phyloP scores from a whole-genome alignment of 495 filamentous ascomycete species.

The Staphylotrichum tortipilum region DNA sequence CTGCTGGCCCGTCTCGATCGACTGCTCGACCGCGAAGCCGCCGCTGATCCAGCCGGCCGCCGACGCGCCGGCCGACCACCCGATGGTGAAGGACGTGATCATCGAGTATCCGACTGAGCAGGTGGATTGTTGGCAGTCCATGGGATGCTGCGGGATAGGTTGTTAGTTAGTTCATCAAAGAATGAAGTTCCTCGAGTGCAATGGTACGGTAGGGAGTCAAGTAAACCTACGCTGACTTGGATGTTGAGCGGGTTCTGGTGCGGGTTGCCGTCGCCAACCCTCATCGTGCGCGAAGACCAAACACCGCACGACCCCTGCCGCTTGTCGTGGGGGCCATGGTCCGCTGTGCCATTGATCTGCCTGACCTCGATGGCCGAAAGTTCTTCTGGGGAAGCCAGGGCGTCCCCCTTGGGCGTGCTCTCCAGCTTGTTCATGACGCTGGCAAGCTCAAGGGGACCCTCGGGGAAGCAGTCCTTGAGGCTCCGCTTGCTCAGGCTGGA shows the following conservation, averaged over 20 bases:
- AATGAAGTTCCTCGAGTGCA: no score
- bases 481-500: background rate
- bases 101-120: background rate
- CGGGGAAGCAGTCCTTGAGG: background rate
- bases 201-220: no score
- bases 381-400: background rate
- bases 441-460: background rate
- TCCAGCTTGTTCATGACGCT: background rate
- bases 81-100: background rate
- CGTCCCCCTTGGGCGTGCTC: background rate
- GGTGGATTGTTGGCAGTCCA: background rate
- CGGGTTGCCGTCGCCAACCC: constrained; percentile 3
- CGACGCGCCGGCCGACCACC: background rate
- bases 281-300: background rate
- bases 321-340: background rate
- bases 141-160: background rate
- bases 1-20: background rate
- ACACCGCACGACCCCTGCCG: background rate
- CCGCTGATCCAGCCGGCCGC: background rate
- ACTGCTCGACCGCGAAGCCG: constrained; percentile 4
- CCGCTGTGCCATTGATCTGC: background rate
- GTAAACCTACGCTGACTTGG: background rate
- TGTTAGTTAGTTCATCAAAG: background rate
- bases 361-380: background rate
- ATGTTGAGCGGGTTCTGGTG: constrained; percentile 4